Evolutionary conservation across 208 protist species (phyloP), one percentile per base, ranked within the genome.

Genomic region (Naegleria gruberi): DNA sequence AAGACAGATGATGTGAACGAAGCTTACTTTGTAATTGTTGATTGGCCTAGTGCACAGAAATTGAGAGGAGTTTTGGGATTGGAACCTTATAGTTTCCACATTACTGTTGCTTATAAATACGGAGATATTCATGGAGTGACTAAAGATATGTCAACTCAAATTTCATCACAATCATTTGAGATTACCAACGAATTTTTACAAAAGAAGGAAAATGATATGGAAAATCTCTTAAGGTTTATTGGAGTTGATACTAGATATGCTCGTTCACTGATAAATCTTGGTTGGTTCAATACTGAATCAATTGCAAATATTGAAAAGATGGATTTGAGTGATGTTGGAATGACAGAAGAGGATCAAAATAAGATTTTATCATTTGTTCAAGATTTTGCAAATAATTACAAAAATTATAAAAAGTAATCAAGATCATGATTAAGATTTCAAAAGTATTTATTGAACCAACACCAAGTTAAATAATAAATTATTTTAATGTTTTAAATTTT

Each of bases 1-100:
- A 12, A 77, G 10, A 15, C 26, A 37, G 34, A 37, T 37, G 30
- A 77, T 37, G 30, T 1, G 2, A 88, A 88, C 42, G 84, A 65
- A 30, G 23, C 26, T 8, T 88, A 43, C 19, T 88, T 88, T 88
- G 43, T 88, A 1, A 43, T 65, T 4, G n/a, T 65, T 37, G 46
- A 88, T 42, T 88, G 84, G 84, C 84, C 84, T 42, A 65, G 44
- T 88, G 84, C 84, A 12, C 23, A 65, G 17, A 40, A 57, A 8
- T 88, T 88, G 6, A 88, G 84, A 88, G 46, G 8, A 5, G n/a
- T 10, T 30, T 41, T 88, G 10, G 84, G 84, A 43, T 88, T 88
- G 30, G 84, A 88, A 30, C 43, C 45, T 34, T 65, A 88, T 26
- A 4, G 41, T 26, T 88, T 88, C 30, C 84, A 88, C 30, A 65